These are phyloP conservation scores for Suillus weaverae DNA, from an alignment of 768 basidiomycete species.

Conservation along the genomic window DNA sequence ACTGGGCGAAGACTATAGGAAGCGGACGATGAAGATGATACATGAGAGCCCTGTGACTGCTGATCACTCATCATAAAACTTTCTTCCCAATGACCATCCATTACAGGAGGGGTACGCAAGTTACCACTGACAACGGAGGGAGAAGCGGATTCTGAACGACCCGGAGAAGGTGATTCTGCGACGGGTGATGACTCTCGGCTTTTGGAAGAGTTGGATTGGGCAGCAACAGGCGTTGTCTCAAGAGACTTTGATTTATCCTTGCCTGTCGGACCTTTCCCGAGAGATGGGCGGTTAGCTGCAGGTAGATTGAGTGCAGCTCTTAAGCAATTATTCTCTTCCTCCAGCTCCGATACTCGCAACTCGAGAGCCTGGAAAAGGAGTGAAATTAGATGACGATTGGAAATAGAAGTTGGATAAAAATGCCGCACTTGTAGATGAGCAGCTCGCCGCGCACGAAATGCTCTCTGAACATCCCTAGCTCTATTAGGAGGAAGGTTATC, in stretches of 20 bases:
- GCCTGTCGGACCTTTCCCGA: constrained; percentile 86
- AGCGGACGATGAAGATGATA: constrained; percentile 41
- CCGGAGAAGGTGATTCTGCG: constrained; percentile 47
- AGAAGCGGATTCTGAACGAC: constrained; percentile 36
- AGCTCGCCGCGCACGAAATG: constrained; percentile 85
- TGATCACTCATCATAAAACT: constrained; percentile 53
- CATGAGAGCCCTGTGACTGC: constrained; percentile 32
- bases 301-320: constrained; percentile 73
- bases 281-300: constrained; percentile 65
- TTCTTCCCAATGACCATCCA: constrained; percentile 59
- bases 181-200: constrained; percentile 70
- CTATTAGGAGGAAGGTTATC: constrained; percentile 64
- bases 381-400: constrained; percentile 38
- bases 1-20: constrained; percentile 46
- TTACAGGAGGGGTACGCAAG: constrained; percentile 43
- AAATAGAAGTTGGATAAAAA: constrained; percentile 36
- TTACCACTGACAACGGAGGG: constrained; percentile 33
- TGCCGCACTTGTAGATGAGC: constrained; percentile 76
- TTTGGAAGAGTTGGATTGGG: constrained; percentile 45
- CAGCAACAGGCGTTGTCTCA: constrained; percentile 31
- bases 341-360: constrained; percentile 75
- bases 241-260: constrained; percentile 72
- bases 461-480: constrained; percentile 86
- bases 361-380: constrained; percentile 65
- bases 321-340: constrained; percentile 78